phyloP scores from a whole-genome alignment of 331 rosid genomes.

The Acacia pycnantha region DNA sequence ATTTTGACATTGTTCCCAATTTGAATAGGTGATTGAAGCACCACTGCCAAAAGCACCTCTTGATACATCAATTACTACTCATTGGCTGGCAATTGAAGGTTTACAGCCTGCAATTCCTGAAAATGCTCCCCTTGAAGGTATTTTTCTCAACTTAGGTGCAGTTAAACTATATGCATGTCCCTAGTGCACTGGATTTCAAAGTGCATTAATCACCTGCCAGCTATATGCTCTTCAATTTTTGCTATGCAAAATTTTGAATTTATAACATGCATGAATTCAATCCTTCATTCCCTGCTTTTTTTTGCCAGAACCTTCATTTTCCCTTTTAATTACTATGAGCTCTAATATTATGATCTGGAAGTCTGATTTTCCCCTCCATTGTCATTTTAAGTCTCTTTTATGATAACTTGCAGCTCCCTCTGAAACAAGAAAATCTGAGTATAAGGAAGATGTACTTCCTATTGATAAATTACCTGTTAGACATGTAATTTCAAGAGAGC shows the following conservation, averaged over 20 bases:
- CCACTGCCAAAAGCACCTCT: slow-evolving; percentile 72
- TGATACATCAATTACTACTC: slow-evolving; percentile 67
- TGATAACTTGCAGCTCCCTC: slow-evolving; percentile 49
- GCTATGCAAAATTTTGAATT: slow-evolving; percentile 8
- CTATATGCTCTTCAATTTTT: slow-evolving; percentile 6
- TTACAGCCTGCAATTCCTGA: slow-evolving; percentile 89
- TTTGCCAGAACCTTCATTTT: background rate
- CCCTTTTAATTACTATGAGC: background rate
- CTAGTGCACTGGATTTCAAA: slow-evolving; percentile 14
- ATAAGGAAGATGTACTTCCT: slow-evolving; percentile 72
- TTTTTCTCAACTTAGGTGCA: slow-evolving; percentile 23
- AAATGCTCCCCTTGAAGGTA: slow-evolving; percentile 75
- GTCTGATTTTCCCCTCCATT: slow-evolving; percentile 21
- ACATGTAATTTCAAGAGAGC: slow-evolving; percentile 78
- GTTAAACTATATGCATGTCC: slow-evolving; percentile 1
- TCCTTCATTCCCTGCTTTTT: background rate
- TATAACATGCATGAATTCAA: slow-evolving; percentile 9
- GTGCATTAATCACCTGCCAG: background rate
- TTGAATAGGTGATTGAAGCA: slow-evolving; percentile 65
- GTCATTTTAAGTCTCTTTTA: slow-evolving; percentile 21
- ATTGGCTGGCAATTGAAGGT: slow-evolving; percentile 97
- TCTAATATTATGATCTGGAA: background rate
- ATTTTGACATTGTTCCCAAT: slow-evolving; percentile 25
- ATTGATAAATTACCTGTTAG: slow-evolving; percentile 76
- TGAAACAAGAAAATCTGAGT: slow-evolving; percentile 64